Percentiles rank a stretch among this genome's conserved stretches.
phyloP scores from a whole-genome alignment of 2,329 filamentous ascomycete species.

The Colletotrichum nymphaeae region DNA sequence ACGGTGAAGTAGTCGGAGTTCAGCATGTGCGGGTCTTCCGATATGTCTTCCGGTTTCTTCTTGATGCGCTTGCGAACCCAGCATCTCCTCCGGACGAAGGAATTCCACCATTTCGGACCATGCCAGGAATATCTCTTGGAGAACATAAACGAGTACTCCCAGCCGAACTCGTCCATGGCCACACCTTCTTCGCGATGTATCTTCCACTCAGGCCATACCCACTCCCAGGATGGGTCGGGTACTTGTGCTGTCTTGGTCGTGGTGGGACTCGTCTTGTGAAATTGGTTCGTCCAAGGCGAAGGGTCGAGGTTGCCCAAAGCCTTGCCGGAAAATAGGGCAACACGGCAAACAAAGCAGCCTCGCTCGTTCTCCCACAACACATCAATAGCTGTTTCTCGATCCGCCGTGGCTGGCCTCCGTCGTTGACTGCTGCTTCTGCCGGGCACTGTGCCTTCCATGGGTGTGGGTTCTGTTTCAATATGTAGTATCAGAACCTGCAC shows the following conservation, averaged over 20 bases:
- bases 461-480: slow-evolving; percentile 18
- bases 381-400: slow-evolving; percentile 75
- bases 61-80: slow-evolving; percentile 88
- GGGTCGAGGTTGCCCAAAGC: slow-evolving; percentile 90
- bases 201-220: slow-evolving; percentile 78
- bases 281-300: slow-evolving; percentile 83
- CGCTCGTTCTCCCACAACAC: slow-evolving; percentile 96
- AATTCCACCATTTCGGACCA: slow-evolving; percentile 90
- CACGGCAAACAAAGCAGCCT: slow-evolving; percentile 88
- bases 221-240: slow-evolving; percentile 95
- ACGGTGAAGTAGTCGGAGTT: slow-evolving; percentile 86
- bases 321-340: slow-evolving; percentile 87
- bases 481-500: not conserved
- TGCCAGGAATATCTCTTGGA: slow-evolving; percentile 84
- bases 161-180: slow-evolving; percentile 82
- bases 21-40: slow-evolving; percentile 71
- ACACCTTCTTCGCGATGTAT: slow-evolving; percentile 80
- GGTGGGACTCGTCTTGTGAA: slow-evolving; percentile 69
- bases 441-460: slow-evolving; percentile 9
- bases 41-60: slow-evolving; percentile 58
- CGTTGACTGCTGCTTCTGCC: slow-evolving; percentile 3
- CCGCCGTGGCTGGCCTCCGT: slow-evolving; percentile 11
- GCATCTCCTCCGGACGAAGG: slow-evolving; percentile 88
- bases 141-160: slow-evolving; percentile 96
- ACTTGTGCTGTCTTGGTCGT: slow-evolving; percentile 88